Percentiles rank a stretch among this genome's conserved stretches.
phyloP scores from a whole-genome alignment of 2,329 filamentous ascomycete genomes.

The Penicillium fuscoglaucum region DNA sequence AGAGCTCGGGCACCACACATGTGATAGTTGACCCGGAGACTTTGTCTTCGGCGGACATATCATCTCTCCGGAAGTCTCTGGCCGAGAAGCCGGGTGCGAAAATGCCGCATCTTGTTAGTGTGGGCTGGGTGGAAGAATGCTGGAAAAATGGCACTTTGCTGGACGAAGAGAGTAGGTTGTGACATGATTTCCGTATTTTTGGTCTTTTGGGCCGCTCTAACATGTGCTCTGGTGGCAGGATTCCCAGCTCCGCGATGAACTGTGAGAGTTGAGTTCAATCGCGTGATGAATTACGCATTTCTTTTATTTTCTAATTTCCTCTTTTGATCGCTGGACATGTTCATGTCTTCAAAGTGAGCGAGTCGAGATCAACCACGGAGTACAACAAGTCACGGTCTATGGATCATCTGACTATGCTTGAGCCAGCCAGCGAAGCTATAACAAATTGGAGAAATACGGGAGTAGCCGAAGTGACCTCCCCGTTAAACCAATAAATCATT shows the following conservation, averaged over 20 bases:
- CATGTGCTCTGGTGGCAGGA: slow-evolving; percentile 1
- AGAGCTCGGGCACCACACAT: slow-evolving; percentile 66
- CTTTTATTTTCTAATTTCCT: not conserved
- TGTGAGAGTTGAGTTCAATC: not conserved
- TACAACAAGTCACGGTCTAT: not conserved
- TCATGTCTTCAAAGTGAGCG: not conserved
- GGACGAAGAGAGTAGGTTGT: slow-evolving; percentile 68
- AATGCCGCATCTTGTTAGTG: slow-evolving; percentile 68
- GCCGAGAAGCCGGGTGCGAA: slow-evolving; percentile 36
- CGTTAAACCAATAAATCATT: too few relatives aligned
- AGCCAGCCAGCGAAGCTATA: not conserved
- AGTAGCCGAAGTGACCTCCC: not conserved
- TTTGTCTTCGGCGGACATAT: slow-evolving; percentile 45
- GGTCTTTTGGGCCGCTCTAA: not conserved
- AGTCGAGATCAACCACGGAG: not conserved
- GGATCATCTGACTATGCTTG: not conserved
- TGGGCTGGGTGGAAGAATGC: slow-evolving; percentile 74
- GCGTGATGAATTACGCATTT: not conserved
- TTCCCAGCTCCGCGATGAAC: slow-evolving; percentile 5
- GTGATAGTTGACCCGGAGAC: slow-evolving; percentile 60
- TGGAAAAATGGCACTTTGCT: slow-evolving; percentile 77
- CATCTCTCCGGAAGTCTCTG: slow-evolving; percentile 33
- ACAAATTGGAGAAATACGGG: not conserved
- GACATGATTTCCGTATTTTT: not conserved
- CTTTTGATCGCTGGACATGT: not conserved